Evolutionary conservation across 495 filamentous ascomycete species (phyloP).

Genomic region (Trichoderma parareesei): DNA sequence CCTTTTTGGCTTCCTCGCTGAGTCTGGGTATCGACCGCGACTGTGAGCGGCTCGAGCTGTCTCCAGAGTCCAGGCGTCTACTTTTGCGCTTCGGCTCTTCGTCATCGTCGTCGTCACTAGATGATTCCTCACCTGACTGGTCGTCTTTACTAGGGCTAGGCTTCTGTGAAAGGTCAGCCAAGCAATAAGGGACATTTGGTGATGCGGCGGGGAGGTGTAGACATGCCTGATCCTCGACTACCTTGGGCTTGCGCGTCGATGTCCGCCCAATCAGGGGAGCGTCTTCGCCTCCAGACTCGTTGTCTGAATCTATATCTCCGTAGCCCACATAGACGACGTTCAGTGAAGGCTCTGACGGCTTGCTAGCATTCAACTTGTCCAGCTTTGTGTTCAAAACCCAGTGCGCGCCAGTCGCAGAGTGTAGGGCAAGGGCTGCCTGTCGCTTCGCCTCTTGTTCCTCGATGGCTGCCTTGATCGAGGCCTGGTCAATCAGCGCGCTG

Average conservation of each 20-base stretch:
- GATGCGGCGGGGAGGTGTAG: neutral
- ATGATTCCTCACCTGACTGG: neutral
- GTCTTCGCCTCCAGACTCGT: constrained; percentile 28
- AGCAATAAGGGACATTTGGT: neutral
- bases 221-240: neutral
- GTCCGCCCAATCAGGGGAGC: constrained; percentile 7
- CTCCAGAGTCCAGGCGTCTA: constrained; percentile 1
- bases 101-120: neutral
- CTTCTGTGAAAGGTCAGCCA: neutral
- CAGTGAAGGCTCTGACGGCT: constrained; percentile 22
- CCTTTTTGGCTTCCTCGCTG: constrained; percentile 28
- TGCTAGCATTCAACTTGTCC: constrained; percentile 14
- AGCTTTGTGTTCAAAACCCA: constrained; percentile 61
- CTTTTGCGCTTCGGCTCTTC: neutral
- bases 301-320: constrained; percentile 35
- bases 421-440: constrained; percentile 57
- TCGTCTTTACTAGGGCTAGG: neutral
- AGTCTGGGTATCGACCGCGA: constrained; percentile 1
- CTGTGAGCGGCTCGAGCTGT: constrained; percentile 16
- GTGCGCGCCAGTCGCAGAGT: constrained; percentile 71
- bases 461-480: constrained; percentile 57
- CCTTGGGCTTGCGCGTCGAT: constrained; percentile 2
- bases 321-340: constrained; percentile 43
- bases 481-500: constrained; percentile 33
- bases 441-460: constrained; percentile 70